Base-by-base conservation (phyloP, 1,284 basidiomycete genomes). In the Sanghuangporus sanghuang region DNA sequence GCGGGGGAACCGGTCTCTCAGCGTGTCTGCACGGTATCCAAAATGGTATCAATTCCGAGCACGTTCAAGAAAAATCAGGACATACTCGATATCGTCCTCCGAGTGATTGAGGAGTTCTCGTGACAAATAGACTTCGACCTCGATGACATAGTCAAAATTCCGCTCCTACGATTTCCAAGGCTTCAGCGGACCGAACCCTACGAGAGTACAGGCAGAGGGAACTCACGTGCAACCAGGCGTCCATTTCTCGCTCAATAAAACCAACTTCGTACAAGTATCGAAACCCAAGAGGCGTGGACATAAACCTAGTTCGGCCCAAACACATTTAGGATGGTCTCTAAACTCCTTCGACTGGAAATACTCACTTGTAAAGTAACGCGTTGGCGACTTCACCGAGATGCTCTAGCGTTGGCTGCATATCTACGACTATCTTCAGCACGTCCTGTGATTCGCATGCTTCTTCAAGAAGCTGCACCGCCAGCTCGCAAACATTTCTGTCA, bases 241-340 rank as follows among this genome's bases (percentile, higher is more conserved):
- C 95, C 82, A 99, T 92, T 76, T 98, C 95, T 56, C 91, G 83
- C 69, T 95, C 90, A 64, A 99, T 96, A 71, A 97, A 98, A 18
- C 92, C 90, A 23, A 93, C 89, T 67, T 95, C 90, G 71, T 92
- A 91, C 3, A 99, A 82, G 73, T 96, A 98, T 2, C 87, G 84
- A 73, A 98, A 97, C 0, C 97, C 97, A 63, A 92, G 87, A 0
- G 93, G 85, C 0, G 95, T 98, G 2, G 96, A 97, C 79, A 99
- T 90, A 74, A 98, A 98, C 71, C 94, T 97, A 67, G 36, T 63
- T 36, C 27, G 59, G 44, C 44, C 39, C n/a, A 49, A 9, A 40
- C 42, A 62, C 44, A 39, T 5, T 35, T 7, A n/a, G 38, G 16
- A 8, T n/a, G n/a, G 23, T n/a, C n/a, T 21, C 42, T 46, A n/a